Evolutionary conservation across 2,329 filamentous ascomycete species (phyloP), one percentile per base, ranked within the genome.

Genomic region (Coniochaeta prunicola): DNA sequence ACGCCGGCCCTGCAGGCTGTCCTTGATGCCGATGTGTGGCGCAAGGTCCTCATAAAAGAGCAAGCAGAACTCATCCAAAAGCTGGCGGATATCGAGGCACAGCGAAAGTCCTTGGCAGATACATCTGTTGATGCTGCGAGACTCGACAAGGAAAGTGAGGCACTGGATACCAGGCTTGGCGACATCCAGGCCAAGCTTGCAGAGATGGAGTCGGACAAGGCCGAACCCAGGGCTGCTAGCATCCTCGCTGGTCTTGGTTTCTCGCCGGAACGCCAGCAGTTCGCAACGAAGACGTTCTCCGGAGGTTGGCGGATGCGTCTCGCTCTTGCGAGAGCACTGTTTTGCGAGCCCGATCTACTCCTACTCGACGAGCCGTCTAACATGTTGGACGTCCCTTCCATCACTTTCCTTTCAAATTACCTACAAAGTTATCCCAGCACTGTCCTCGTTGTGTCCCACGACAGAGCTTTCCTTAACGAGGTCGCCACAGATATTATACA

Each of bases 341-440:
- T 99, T 80, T 99, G 94, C 77, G 94, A 99, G 73, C 94, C 94
- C 48, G 94, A 99, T 76, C 80, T 99, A 57, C 78, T 99, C 60
- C 83, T 99, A 72, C 91, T 99, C 66, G 94, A 99, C 79, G 94
- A 99, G 86, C 94, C 94, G 77, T 97, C 93, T 59, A 97, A 97
- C 86, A 97, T 97, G 93, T 92, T 99, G 91, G 94, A 97, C 76
- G 94, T 99, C 59, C 94, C 94, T n/a, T 97, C 94, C 26, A 97
- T 99, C 70, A 96, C 94, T 59, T 99, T 97, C 84, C 83, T 99
- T 72, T 90, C 93, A 54, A 93, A 92, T 69, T 99, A 99, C 71
- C 88, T 99, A 9, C 92, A 97, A 73, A 81, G 80, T 55, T 99
- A 99, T 71, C 93, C 93, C 40, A 96, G 91, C 74, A 97, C 94